Percentiles rank a stretch among this genome's conserved stretches.
Evolutionary conservation across 2,329 filamentous ascomycete genomes (phyloP).

Genomic region (Colletotrichum chlorophyti): DNA sequence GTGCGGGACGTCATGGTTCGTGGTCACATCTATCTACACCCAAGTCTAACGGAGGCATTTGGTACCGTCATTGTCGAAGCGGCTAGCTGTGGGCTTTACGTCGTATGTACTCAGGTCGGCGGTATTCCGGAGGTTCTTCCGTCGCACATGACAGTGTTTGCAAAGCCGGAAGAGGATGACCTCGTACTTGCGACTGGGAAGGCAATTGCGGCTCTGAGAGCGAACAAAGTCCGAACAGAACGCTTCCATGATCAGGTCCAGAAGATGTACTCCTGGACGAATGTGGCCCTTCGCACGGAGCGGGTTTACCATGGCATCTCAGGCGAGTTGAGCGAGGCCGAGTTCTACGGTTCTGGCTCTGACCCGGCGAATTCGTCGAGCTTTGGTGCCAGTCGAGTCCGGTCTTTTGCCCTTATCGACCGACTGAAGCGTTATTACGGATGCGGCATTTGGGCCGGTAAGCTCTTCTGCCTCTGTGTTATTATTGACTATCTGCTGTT

Average conservation of each 20-base stretch:
- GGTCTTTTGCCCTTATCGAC: constrained; percentile 93
- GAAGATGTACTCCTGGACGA: constrained; percentile 98
- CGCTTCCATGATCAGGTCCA: constrained; percentile 96
- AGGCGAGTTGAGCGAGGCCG: constrained; percentile 82
- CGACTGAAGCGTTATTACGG: constrained; percentile 96
- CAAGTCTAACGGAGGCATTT: constrained; percentile 94
- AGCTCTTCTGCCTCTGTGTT: constrained; percentile 93
- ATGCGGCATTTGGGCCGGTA: constrained; percentile 97
- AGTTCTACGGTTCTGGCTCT: constrained; percentile 87
- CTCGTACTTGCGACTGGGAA: constrained; percentile 87
- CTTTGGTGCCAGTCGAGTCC: constrained; percentile 77
- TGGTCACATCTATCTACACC: constrained; percentile 95
- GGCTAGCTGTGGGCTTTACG: constrained; percentile 92
- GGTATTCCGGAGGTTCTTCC: constrained; percentile 97
- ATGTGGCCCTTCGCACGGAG: constrained; percentile 92
- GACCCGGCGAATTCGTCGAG: constrained; percentile 66
- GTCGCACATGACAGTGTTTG: constrained; percentile 96
- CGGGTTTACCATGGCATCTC: constrained; percentile 94
- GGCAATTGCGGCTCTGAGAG: constrained; percentile 85
- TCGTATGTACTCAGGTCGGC: constrained; percentile 95
- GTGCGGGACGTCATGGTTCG: constrained; percentile 97
- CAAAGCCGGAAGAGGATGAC: constrained; percentile 95
- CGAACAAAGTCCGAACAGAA: constrained; percentile 88
- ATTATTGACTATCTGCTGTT: constrained; percentile 94
- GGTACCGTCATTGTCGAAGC: constrained; percentile 98